phyloP scores from a whole-genome alignment of 2,329 filamentous ascomycete genomes.

The Botryotinia calthae region DNA sequence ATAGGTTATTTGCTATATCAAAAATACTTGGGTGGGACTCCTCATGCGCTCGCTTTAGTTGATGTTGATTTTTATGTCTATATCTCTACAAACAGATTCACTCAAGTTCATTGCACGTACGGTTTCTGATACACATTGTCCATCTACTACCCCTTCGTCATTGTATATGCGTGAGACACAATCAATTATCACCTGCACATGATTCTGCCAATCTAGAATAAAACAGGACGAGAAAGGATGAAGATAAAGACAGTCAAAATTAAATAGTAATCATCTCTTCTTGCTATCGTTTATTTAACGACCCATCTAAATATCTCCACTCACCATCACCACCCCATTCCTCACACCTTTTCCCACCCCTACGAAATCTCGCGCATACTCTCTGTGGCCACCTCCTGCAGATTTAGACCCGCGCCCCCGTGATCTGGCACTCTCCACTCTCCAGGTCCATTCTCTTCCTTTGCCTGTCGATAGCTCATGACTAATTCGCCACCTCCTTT shows the following conservation, averaged over 20 bases:
- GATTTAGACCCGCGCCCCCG: neutral
- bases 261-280: neutral
- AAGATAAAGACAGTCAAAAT: neutral
- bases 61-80: neutral
- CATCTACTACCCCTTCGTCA: neutral
- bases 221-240: neutral
- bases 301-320: neutral
- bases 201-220: neutral
- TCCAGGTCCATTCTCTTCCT: neutral
- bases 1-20: neutral
- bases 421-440: neutral
- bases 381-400: neutral
- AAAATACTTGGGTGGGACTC: neutral
- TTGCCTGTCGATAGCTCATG: constrained; percentile 29
- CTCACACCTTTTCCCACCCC: neutral
- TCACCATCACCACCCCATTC: too few relatives aligned
- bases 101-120: neutral
- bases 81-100: neutral
- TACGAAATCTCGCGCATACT: constrained; percentile 8
- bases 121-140: neutral
- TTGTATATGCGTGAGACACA: neutral
- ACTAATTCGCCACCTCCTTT: constrained; percentile 46
- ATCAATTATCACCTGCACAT: neutral
- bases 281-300: neutral
- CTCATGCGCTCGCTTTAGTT: neutral